Base-by-base conservation (phyloP, 352 stramenopile species). In the Globisporangium recalcitrans region DNA sequence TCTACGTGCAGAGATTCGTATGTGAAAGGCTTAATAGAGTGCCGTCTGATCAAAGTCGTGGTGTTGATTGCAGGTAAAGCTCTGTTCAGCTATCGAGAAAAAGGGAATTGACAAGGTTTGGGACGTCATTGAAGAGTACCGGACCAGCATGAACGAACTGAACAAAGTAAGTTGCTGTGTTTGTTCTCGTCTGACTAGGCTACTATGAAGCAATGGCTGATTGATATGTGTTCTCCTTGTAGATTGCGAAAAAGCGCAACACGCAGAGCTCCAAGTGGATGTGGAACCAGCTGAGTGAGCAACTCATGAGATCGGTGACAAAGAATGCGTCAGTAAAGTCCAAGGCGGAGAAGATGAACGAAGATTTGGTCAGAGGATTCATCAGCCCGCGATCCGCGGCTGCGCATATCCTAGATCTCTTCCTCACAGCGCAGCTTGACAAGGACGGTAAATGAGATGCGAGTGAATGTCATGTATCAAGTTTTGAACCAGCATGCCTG, bases 241-340 rank as follows among this genome's bases (percentile, higher is more conserved):
- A 85, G 80, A 84, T 91, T 29, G 74, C 71, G n/a, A 60, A 71
- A 29, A 91, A 91, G 66, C 80, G 80, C 49, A 87, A 85, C 51
- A 53, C 63, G 2, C 82, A 91, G 71, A 87, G 75, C 60, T 87
- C 80, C 31, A 90, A 88, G 62, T 91, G 82, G 82, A 88, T 91
- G 76, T 89, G 78, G 82, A 90, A 88, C 61, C 78, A 90, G 53
- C 67, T 91, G 31, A 84, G 87, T 49, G 77, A 88, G 67, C 79
- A 91, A 55, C 75, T 91, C 46, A 88, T 91, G 80, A 66, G 73
- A 34, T 75, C 77, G 1, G 78, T 89, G 19, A 78, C 77, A 10
- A 72, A 70, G 49, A 80, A 75, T 66, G 52, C 55, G 36, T 59
- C 73, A 11, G 78, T 89, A 38, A 71, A 69, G 44, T 53, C 70